phyloP scores from a whole-genome alignment of 2,329 filamentous ascomycete genomes.

The Alternaria conjuncta region DNA sequence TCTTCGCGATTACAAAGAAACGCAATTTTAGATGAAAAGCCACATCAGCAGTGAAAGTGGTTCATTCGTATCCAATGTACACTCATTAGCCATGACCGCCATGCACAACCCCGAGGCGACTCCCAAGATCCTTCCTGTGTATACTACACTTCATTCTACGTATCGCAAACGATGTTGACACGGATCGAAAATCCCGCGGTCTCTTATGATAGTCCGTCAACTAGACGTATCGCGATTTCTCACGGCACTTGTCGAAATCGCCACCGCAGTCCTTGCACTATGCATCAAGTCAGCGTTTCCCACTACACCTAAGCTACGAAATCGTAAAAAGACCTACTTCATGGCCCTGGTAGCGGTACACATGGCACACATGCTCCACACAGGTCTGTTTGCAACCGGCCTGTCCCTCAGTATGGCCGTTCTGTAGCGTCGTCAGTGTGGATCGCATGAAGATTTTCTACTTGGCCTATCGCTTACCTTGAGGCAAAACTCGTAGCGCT shows the following conservation, averaged over 20 bases:
- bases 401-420: conserved; percentile 17
- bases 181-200: background rate
- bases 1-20: background rate
- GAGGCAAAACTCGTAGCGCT: conserved; percentile 16
- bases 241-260: conserved; percentile 1
- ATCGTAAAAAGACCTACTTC: background rate
- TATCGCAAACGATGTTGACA: background rate
- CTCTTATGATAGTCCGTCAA: background rate
- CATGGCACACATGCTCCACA: conserved; percentile 21
- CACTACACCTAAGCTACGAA: no score
- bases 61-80: background rate
- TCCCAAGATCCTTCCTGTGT: background rate
- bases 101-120: background rate
- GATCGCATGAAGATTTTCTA: fast-evolving
- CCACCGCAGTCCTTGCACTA: conserved; percentile 9
- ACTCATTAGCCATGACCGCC: background rate
- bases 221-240: conserved; percentile 2
- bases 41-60: background rate
- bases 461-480: background rate
- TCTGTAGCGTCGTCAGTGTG: conserved; percentile 6
- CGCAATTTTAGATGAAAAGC: background rate
- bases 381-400: conserved; percentile 19
- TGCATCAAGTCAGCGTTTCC: background rate
- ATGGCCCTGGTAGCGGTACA: conserved; percentile 2
- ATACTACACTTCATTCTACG: background rate